Evolutionary conservation across 352 stramenopile species (phyloP), one percentile per base, ranked within the genome.

Genomic region (Thraustochytrium striatum): DNA sequence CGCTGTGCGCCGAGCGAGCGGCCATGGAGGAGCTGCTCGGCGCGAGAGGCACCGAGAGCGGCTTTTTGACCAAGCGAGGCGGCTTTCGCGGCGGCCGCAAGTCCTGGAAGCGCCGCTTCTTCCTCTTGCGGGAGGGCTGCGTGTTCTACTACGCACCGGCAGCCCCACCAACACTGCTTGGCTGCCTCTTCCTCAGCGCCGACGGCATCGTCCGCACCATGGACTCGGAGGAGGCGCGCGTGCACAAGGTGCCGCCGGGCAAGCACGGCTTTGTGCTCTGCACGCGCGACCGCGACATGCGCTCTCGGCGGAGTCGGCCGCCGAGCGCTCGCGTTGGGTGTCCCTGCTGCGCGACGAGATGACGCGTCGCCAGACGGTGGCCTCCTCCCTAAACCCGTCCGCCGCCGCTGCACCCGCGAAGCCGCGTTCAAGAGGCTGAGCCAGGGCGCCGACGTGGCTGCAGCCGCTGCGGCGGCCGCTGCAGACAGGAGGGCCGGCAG

Each of bases 101-200:
- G 78, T 41, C 69, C 11, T 82, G 78, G 78, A 82, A 82, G 52
- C 65, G 52, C 5, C 38, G 78, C 3, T 82, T 41, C 33, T 82
- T 82, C 0, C 69, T 82, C 25, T 36, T 38, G 39, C 59, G 35
- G 43, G 53, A 57, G 25, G 33, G 57, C 7, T 19, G 35, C 8
- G 28, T 81, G 50, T 72, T 59, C 38, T 82, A 82, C 39, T 75
- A 79, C 32, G 9, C 16, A 21, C 25, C 50, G 33, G 16, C 21
- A 8, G 44, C 30, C 1, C 82, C 59, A 0, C 78, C 47, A 28
- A 68, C 73, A 21, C 62, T 82, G 61, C 61, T 82, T 8, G 61
- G 69, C 9, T 39, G 61, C 28, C 1, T 61, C 2, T 21, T 7
- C 36, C 38, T 82, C 5, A 43, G 70, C 50, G 55, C 43, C 2